These are phyloP conservation scores for Phoma herbarum DNA, from an alignment of 2,329 filamentous ascomycete species.

Conservation along the genomic window DNA sequence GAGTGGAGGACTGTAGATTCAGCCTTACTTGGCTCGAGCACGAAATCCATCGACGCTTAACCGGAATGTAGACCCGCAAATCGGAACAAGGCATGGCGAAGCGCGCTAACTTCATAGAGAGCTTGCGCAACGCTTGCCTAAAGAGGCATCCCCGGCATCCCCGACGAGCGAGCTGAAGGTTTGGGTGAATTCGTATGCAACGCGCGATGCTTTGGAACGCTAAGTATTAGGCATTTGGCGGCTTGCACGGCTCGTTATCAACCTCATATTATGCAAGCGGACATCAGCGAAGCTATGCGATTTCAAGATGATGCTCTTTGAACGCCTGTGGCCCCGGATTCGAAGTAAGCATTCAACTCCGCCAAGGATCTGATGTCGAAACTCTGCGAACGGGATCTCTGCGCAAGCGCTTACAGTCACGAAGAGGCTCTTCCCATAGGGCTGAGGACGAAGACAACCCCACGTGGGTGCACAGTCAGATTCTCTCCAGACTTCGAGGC, in stretches of 20 bases:
- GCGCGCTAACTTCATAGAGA: slow-evolving; percentile 19
- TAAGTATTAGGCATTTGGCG: slow-evolving; percentile 12
- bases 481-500: neutral
- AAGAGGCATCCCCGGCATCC: slow-evolving; percentile 17
- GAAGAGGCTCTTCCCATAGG: slow-evolving; percentile 31
- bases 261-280: neutral
- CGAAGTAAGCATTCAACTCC: slow-evolving; percentile 37
- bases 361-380: slow-evolving; percentile 30
- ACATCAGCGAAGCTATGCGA: neutral
- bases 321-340: slow-evolving; percentile 6
- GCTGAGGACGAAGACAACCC: slow-evolving; percentile 25
- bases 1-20: slow-evolving; percentile 17
- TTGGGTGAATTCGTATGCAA: slow-evolving; percentile 18
- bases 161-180: slow-evolving; percentile 19
- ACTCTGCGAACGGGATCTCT: slow-evolving; percentile 31
- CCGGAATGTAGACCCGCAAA: slow-evolving; percentile 16
- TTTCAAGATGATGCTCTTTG: neutral
- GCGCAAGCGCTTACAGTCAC: slow-evolving; percentile 41
- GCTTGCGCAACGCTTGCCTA: slow-evolving; percentile 27
- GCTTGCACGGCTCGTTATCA: neutral
- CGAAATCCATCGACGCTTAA: slow-evolving; percentile 15
- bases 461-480: slow-evolving; percentile 26
- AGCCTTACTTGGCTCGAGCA: slow-evolving; percentile 20
- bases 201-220: slow-evolving; percentile 25
- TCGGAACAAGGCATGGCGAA: slow-evolving; percentile 16